Percentiles rank a stretch among this genome's conserved stretches.
These are phyloP conservation scores for Cladophialophora yegresii DNA, from an alignment of 2,329 filamentous ascomycete species.

Conservation along the genomic window DNA sequence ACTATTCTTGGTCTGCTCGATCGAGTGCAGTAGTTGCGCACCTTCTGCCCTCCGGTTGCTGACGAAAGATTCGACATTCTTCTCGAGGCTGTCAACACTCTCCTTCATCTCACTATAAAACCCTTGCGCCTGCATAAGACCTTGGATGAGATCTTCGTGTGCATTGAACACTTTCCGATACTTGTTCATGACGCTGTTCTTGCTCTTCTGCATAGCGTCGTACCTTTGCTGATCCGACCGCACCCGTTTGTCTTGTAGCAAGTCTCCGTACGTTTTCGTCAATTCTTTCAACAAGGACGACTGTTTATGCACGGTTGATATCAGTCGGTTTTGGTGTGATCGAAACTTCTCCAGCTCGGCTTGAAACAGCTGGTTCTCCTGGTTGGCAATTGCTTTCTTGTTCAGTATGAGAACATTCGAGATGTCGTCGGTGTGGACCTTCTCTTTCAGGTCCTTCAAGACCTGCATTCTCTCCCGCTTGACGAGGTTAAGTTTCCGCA, in stretches of 20 bases:
- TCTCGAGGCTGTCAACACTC: slow-evolving; percentile 84
- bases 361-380: slow-evolving; percentile 89
- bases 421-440: slow-evolving; percentile 91
- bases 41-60: slow-evolving; percentile 92
- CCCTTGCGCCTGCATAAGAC: slow-evolving; percentile 80
- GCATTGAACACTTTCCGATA: slow-evolving; percentile 93
- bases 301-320: slow-evolving; percentile 96
- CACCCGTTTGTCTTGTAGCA: slow-evolving; percentile 92
- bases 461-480: slow-evolving; percentile 91
- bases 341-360: slow-evolving; percentile 97
- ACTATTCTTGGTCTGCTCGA: slow-evolving; percentile 74
- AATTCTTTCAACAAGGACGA: slow-evolving; percentile 92
- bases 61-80: slow-evolving; percentile 96
- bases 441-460: slow-evolving; percentile 94
- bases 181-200: slow-evolving; percentile 75
- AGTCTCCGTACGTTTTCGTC: slow-evolving; percentile 78
- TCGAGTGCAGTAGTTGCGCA: slow-evolving; percentile 81
- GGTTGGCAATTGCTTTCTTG: slow-evolving; percentile 92
- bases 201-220: slow-evolving; percentile 80
- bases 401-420: slow-evolving; percentile 96
- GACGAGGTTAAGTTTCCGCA: slow-evolving; percentile 87
- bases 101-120: slow-evolving; percentile 98
- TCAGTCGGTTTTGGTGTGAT: slow-evolving; percentile 83
- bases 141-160: slow-evolving; percentile 84
- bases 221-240: slow-evolving; percentile 94